These are phyloP conservation scores for Onygena corvina DNA, from an alignment of 2,329 filamentous ascomycete species.

Conservation along the genomic window DNA sequence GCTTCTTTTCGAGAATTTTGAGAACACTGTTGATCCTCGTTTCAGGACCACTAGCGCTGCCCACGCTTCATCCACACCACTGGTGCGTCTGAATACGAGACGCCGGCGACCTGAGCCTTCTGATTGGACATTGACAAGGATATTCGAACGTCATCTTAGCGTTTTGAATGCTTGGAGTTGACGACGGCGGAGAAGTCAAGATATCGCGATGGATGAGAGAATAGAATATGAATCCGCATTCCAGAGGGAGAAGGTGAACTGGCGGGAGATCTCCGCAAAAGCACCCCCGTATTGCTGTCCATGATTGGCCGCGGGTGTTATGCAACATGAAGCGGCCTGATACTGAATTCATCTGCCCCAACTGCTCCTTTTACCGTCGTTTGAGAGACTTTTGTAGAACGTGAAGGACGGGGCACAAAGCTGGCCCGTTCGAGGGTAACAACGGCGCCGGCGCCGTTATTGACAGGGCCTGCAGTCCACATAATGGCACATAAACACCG, in stretches of 20 bases:
- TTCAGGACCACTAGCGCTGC: neutral
- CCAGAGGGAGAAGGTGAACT: neutral
- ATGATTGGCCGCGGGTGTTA: neutral
- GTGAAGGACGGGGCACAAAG: slow-evolving; percentile 1
- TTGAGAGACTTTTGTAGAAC: neutral
- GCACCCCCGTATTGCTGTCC: neutral
- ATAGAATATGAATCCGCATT: neutral
- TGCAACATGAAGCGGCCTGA: slow-evolving; percentile 1
- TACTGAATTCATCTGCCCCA: neutral
- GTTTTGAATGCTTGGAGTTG: too few relatives aligned
- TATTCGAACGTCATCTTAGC: neutral
- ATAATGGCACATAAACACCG: neutral
- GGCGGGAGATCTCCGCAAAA: neutral
- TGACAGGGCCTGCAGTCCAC: neutral
- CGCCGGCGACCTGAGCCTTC: neutral
- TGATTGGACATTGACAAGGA: neutral
- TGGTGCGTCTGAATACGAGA: neutral
- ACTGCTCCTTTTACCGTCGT: neutral
- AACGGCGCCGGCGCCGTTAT: neutral
- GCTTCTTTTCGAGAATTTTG: neutral
- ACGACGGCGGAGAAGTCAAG: neutral
- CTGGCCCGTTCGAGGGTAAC: neutral
- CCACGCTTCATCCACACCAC: neutral
- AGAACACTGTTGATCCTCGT: neutral
- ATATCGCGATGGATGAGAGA: neutral